phyloP scores from a whole-genome alignment of 108 stramenopile species.

The Fistulifera solaris region DNA sequence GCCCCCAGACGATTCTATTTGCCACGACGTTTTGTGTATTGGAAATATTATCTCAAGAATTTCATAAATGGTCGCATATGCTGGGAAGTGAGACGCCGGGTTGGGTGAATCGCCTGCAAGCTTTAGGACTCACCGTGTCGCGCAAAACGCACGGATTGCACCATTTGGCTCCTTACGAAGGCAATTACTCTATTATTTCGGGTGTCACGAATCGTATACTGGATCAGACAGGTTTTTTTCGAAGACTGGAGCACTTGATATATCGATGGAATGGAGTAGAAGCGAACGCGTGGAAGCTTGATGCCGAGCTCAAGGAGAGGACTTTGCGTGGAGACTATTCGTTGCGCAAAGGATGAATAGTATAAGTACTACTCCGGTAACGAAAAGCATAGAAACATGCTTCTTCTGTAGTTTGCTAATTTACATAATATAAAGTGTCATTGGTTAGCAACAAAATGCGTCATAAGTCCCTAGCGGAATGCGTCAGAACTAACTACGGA shows the following conservation, averaged over 20 bases:
- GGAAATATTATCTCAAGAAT: slow-evolving; percentile 80
- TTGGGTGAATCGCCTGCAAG: slow-evolving; percentile 55
- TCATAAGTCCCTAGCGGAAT: too few relatives aligned
- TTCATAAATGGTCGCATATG: slow-evolving; percentile 88
- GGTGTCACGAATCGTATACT: slow-evolving; percentile 66
- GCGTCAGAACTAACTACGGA: too few relatives aligned
- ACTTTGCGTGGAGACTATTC: slow-evolving; percentile 63
- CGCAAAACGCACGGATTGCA: slow-evolving; percentile 80
- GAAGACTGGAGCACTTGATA: slow-evolving; percentile 66
- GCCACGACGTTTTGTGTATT: slow-evolving; percentile 57
- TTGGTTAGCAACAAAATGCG: too few relatives aligned
- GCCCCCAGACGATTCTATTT: slow-evolving; percentile 43
- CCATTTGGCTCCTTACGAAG: slow-evolving; percentile 83
- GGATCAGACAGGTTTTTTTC: slow-evolving; percentile 77
- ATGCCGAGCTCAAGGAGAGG: slow-evolving; percentile 48
- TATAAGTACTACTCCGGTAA: not conserved
- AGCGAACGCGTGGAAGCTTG: slow-evolving; percentile 81
- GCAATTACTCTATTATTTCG: slow-evolving; percentile 87
- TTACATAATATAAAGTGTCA: too few relatives aligned
- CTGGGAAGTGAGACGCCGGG: slow-evolving; percentile 38
- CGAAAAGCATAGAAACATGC: too few relatives aligned
- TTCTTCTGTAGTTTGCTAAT: too few relatives aligned
- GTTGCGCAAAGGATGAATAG: slow-evolving; percentile 6
- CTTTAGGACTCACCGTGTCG: slow-evolving; percentile 44
- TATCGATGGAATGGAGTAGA: slow-evolving; percentile 80